Base-by-base conservation (phyloP, 2,329 filamentous ascomycete species). In the Xylaria sp. region DNA sequence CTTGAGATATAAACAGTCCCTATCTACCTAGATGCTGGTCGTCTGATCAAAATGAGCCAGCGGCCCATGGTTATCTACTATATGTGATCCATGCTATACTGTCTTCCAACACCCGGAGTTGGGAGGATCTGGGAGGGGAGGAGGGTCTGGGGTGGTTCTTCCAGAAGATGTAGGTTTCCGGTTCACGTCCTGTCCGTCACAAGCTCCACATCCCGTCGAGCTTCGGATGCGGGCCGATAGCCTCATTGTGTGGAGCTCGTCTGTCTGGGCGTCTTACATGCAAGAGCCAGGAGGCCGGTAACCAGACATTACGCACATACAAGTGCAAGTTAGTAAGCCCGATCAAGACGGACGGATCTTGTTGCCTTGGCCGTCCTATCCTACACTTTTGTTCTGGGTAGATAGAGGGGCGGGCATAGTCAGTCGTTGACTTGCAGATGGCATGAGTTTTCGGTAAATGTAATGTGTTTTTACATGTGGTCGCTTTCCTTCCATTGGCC, bases 141-240 rank as follows among this genome's bases (percentile, higher is more conserved):
- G 18, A 24, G 39, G 46, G 13, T 13, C 22, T 26, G 20, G 20
- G 29, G 20, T 17, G 21, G 29, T 22, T 17, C 46, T 13, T 11
- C 34, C 38, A 48, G 44, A 17, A 38, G 44, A 48, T 41, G 46
- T 22, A 48, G n/a, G 46, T 48, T 42, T 41, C 38, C 38, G 46
- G 34, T 48, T 48, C 22, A 34, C 46, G 38, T 48, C 46, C 24
- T 40, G 46, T 41, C 29, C 21, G 46, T 38, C 39, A 21, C 44
- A 18, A 39, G 20, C 46, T 34, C 37, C 46, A 41, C 46, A 41
- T 48, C 38, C 46, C 46, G 46, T 34, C 29, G 29, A 34, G 9
- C 29, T 34, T 34, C 29, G 29, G 29, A 19, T 39, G 46, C 46
- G 46, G 46, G 17, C 39, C 40, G 39, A 40, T 29, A 41, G 46